A percentile compares a stretch with the other conserved stretches of the same genome.
phyloP scores from a whole-genome alignment of 2,329 filamentous ascomycete species.

The Penicillium sclerotiorum region DNA sequence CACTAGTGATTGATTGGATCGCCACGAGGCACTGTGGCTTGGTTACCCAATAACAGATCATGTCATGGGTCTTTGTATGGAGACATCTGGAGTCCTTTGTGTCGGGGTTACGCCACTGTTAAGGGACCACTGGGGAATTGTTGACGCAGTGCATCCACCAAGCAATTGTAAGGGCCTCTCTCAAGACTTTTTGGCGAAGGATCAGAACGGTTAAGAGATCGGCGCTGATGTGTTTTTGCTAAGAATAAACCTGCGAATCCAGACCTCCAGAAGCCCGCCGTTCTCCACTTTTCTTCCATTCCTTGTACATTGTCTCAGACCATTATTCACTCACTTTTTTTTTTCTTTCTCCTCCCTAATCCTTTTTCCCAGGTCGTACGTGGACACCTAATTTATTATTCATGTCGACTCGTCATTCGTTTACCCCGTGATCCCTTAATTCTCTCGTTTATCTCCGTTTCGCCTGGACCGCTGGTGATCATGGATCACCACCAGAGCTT shows the following conservation, averaged over 20 bases:
- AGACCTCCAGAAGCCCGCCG: background rate
- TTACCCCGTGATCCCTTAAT: slow-evolving; percentile 11
- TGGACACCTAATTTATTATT: slow-evolving; percentile 13
- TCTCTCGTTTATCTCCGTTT: background rate
- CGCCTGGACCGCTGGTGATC: slow-evolving; percentile 10
- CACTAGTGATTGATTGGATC: slow-evolving; percentile 2
- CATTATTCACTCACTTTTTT: slow-evolving; percentile 13
- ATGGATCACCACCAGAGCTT: slow-evolving; percentile 31
- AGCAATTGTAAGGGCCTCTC: background rate
- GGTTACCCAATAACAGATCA: background rate
- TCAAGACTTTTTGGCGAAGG: background rate
- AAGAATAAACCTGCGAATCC: slow-evolving; percentile 4
- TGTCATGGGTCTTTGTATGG: background rate
- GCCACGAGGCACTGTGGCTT: slow-evolving; percentile 3
- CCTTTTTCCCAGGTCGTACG: slow-evolving; percentile 1
- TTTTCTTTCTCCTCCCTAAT: background rate
- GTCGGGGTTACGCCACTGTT: slow-evolving; percentile 3
- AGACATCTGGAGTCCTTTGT: slow-evolving; percentile 1
- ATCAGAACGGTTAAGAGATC: background rate
- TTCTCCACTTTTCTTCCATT: slow-evolving; percentile 5
- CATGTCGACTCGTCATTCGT: slow-evolving; percentile 21
- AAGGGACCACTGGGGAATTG: slow-evolving; percentile 5
- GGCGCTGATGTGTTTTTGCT: slow-evolving; percentile 1
- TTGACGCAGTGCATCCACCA: slow-evolving; percentile 1
- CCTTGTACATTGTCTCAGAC: slow-evolving; percentile 7